Percentiles rank a stretch among this genome's conserved stretches.
These are phyloP conservation scores for Nicotiana knightiana DNA, from an alignment of 257 asterid species.

Conservation along the genomic window DNA sequence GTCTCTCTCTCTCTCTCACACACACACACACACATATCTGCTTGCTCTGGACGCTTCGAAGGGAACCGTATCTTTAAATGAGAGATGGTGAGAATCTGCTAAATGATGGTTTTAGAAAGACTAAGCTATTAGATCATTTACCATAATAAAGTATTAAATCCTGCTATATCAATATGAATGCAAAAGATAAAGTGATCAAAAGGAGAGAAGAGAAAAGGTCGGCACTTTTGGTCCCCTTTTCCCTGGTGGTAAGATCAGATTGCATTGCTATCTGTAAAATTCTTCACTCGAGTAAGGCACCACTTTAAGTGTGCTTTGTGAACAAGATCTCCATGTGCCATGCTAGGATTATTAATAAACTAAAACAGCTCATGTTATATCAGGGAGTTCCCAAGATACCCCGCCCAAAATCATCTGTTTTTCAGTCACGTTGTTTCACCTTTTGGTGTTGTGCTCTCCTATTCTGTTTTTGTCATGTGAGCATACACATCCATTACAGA, in stretches of 20 bases:
- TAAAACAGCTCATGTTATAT: background rate
- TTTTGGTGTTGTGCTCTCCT: background rate
- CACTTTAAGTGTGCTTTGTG: background rate
- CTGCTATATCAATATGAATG: background rate
- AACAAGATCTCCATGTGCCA: background rate
- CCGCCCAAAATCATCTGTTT: background rate
- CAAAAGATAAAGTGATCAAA: background rate
- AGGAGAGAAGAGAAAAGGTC: background rate
- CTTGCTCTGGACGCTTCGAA: background rate
- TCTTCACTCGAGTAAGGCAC: background rate
- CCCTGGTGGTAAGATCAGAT: background rate
- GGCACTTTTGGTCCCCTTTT: background rate
- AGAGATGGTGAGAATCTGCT: background rate
- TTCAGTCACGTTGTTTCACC: background rate
- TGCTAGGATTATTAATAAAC: background rate
- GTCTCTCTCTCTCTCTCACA: background rate
- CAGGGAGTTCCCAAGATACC: background rate
- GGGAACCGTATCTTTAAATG: background rate
- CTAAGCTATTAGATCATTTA: background rate
- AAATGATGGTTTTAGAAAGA: background rate
- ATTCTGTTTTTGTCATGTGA: background rate
- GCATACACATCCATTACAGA: background rate
- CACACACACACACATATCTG: too few relatives aligned
- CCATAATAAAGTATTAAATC: background rate
- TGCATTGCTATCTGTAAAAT: background rate